Percentiles rank a stretch among this genome's conserved stretches.
Evolutionary conservation across 2,329 filamentous ascomycete species (phyloP).

Genomic region (Talaromyces sp.): DNA sequence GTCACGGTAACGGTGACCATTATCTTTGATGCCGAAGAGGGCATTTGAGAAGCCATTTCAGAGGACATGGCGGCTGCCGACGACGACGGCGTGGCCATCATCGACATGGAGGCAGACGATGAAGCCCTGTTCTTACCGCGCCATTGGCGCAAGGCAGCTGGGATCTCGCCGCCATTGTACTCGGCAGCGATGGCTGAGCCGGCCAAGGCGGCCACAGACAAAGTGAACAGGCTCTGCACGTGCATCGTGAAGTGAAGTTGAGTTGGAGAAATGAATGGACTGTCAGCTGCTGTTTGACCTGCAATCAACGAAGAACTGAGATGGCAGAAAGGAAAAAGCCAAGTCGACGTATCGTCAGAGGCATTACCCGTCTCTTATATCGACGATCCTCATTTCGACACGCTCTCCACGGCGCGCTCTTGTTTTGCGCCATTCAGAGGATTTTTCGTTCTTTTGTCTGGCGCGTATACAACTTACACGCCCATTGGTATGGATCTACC

Average conservation of each 20-base stretch:
- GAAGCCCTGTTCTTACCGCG: conserved; percentile 1
- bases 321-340: background rate
- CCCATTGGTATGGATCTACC: conserved; percentile 11
- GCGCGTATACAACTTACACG: background rate
- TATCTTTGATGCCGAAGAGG: background rate
- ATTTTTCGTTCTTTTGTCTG: background rate
- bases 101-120: background rate
- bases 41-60: background rate
- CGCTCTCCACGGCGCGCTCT: background rate
- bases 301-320: background rate
- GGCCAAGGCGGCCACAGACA: conserved; percentile 9
- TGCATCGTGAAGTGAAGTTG: conserved; percentile 3
- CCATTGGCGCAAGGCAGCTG: background rate
- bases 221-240: conserved; percentile 5
- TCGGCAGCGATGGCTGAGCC: conserved; percentile 9
- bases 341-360: background rate
- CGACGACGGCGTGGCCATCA: background rate
- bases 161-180: conserved; percentile 5
- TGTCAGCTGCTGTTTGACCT: background rate
- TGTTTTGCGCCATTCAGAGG: background rate
- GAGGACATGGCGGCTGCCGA: background rate
- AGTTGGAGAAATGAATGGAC: background rate
- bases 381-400: background rate
- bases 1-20: background rate
- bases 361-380: conserved; percentile 6